Percentiles rank a stretch among this genome's conserved stretches.
Evolutionary conservation across 305 asterid species (phyloP).

Genomic region (Stenogyne calaminthoides): DNA sequence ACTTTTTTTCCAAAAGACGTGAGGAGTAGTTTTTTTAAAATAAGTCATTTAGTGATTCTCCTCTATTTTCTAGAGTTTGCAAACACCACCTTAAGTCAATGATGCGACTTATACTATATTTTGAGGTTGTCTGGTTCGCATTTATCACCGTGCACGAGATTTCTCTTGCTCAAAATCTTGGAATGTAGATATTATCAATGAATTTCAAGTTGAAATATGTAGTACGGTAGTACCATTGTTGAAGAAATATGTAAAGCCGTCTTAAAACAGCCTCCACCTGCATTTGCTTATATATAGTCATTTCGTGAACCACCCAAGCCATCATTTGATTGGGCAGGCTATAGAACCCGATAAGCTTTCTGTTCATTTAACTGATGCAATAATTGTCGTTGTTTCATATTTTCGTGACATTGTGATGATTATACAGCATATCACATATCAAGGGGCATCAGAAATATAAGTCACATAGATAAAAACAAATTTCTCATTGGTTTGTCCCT

Average conservation of each 20-base stretch:
- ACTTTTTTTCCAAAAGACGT: too few species aligned
- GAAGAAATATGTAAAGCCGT: neutral
- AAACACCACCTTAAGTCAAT: neutral
- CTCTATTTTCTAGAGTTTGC: neutral
- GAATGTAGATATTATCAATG: too few species aligned
- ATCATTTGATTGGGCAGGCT: too few species aligned
- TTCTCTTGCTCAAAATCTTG: neutral
- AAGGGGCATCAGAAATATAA: neutral
- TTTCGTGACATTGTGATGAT: neutral
- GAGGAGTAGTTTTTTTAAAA: too few species aligned
- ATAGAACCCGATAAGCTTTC: too few species aligned
- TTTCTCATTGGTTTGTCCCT: neutral
- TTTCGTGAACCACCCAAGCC: too few species aligned
- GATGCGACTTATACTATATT: neutral
- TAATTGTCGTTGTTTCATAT: neutral
- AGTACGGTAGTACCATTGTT: neutral
- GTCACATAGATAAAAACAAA: too few species aligned
- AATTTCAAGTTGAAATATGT: neutral
- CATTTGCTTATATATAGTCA: too few species aligned
- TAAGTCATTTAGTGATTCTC: neutral
- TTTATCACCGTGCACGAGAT: neutral
- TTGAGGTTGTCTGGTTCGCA: neutral
- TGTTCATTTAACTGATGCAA: neutral
- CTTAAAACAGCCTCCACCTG: too few species aligned
- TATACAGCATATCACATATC: neutral